Conservation (phyloP, 805 yeast genomes). For the Isabelozyma pseudorhagii region DNA sequence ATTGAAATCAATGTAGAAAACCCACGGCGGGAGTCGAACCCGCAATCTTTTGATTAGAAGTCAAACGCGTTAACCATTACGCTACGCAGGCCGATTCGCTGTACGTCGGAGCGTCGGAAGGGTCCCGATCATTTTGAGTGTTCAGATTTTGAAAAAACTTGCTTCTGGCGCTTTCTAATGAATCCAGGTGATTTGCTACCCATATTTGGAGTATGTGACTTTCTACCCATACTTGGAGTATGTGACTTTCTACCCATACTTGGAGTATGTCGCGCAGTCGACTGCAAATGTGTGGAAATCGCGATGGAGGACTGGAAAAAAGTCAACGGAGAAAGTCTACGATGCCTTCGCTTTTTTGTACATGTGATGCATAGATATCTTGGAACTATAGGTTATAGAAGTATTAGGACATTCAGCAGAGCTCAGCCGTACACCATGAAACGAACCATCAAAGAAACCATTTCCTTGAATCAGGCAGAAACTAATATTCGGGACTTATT, state of each 20-base stretch:
- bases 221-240: too few relatives aligned
- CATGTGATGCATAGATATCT: background rate
- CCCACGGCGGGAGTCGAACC: constrained; percentile 59
- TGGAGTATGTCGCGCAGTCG: too few relatives aligned
- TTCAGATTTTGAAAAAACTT: too few relatives aligned
- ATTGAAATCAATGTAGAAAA: constrained; percentile 5
- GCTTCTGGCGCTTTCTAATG: too few relatives aligned
- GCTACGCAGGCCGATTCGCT: constrained; percentile 48
- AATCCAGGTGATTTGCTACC: too few relatives aligned
- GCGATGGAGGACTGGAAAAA: too few relatives aligned
- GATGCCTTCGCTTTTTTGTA: background rate
- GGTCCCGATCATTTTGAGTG: background rate
- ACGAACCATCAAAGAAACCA: constrained; percentile 13
- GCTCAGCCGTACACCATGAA: constrained; percentile 8
- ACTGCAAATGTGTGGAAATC: too few relatives aligned
- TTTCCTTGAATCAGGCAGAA: constrained; percentile 41
- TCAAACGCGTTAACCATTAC: constrained; percentile 68
- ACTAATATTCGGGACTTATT: constrained; percentile 36
- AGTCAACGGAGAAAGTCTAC: background rate
- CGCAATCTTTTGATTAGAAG: constrained; percentile 65
- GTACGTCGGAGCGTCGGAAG: background rate
- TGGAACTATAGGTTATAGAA: background rate
- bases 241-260: too few relatives aligned
- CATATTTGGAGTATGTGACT: too few relatives aligned
- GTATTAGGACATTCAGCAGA: background rate